Evolutionary conservation across 2,329 filamentous ascomycete genomes (phyloP).

Genomic region (Epichloe festucae): DNA sequence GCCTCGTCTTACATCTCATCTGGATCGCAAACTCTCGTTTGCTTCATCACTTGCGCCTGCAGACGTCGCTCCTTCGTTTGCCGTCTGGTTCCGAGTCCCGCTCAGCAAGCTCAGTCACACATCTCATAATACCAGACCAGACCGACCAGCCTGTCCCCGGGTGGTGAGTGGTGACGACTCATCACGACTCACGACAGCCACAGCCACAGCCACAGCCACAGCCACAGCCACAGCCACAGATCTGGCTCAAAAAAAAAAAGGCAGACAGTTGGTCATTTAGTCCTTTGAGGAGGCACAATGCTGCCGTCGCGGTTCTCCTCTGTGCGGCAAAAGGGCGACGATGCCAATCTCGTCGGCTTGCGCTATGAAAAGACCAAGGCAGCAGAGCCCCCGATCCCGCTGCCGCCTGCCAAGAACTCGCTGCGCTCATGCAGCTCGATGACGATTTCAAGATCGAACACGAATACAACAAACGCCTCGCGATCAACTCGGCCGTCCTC

Average conservation of each 20-base stretch:
- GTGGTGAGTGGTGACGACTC: too few relatives aligned
- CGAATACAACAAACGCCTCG: constrained; percentile 6
- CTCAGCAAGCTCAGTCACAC: not conserved
- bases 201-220: too few relatives aligned
- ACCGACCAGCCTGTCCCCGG: too few relatives aligned
- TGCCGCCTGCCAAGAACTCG: constrained; percentile 27
- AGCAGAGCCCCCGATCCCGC: constrained; percentile 43
- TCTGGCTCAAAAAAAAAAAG: too few relatives aligned
- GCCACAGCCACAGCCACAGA: too few relatives aligned
- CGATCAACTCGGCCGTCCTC: constrained; percentile 4
- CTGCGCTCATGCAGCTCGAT: constrained; percentile 8
- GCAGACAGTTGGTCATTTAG: too few relatives aligned
- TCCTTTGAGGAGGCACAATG: constrained; percentile 7
- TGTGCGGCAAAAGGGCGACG: constrained; percentile 32
- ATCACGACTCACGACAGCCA: too few relatives aligned
- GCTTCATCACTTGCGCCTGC: not conserved
- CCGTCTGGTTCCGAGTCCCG: not conserved
- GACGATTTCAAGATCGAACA: constrained; percentile 12
- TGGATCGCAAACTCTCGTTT: not conserved
- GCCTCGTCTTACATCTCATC: not conserved
- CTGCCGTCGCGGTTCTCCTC: constrained; percentile 29
- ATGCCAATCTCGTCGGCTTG: constrained; percentile 37
- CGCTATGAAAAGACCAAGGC: constrained; percentile 49
- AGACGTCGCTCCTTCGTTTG: not conserved
- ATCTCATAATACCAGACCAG: too few relatives aligned